These are phyloP conservation scores for Miscanthus sacchariflorus DNA, from an alignment of 202 grass and related monocot genomes.

Conservation along the genomic window DNA sequence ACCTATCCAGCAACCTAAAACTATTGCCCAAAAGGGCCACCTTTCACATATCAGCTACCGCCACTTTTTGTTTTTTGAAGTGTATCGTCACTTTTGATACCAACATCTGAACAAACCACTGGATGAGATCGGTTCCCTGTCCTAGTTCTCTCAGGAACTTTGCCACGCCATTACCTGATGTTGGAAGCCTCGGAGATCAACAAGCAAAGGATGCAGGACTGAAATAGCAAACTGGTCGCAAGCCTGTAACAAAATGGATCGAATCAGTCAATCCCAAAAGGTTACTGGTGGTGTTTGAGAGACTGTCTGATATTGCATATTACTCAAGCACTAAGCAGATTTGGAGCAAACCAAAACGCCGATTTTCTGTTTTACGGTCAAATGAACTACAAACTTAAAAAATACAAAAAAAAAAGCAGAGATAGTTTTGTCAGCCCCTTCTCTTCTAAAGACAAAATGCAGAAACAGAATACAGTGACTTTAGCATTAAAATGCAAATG, in stretches of 20 bases:
- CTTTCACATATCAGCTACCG: slow-evolving; percentile 36
- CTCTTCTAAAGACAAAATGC: neutral
- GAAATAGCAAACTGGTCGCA: slow-evolving; percentile 17
- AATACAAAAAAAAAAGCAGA: neutral
- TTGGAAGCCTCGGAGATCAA: slow-evolving; percentile 34
- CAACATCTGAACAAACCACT: slow-evolving; percentile 52
- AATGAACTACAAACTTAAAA: neutral
- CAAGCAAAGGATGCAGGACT: slow-evolving; percentile 45
- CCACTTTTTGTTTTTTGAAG: slow-evolving; percentile 17
- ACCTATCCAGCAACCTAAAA: slow-evolving; percentile 32
- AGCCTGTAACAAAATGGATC: neutral
- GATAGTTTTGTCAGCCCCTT: neutral
- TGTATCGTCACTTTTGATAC: slow-evolving; percentile 40
- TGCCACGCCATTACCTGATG: slow-evolving; percentile 6
- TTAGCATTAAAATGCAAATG: neutral
- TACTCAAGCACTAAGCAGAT: neutral
- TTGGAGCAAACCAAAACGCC: neutral
- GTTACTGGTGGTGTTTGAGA: neutral
- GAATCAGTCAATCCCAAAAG: neutral
- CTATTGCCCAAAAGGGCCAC: slow-evolving; percentile 33
- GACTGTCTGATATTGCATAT: neutral
- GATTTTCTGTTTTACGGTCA: neutral
- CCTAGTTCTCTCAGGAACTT: slow-evolving; percentile 21
- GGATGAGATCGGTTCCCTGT: neutral
- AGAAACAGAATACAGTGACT: slow-evolving; percentile 5